phyloP scores from a whole-genome alignment of 768 basidiomycete species.

The Boletus tomentosulus region DNA sequence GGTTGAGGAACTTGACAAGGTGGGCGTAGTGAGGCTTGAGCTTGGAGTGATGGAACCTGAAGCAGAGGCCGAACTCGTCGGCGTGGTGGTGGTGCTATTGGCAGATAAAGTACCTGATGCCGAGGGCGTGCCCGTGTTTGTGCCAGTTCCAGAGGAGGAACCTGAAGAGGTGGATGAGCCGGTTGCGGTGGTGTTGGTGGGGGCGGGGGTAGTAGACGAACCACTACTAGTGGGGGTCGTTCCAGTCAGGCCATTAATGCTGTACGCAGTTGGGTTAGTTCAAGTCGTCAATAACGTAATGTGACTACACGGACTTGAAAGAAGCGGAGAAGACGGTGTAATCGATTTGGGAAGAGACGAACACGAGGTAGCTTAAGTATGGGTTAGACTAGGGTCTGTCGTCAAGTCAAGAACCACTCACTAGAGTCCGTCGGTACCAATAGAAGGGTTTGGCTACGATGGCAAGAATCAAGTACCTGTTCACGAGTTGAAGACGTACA shows the following conservation, averaged over 20 bases:
- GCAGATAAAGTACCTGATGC: conserved; percentile 16
- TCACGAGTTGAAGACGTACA: background rate
- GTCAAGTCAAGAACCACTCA: conserved; percentile 29
- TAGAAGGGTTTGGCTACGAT: conserved; percentile 49
- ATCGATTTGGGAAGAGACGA: conserved; percentile 37
- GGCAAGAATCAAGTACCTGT: background rate
- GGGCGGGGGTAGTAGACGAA: conserved; percentile 13
- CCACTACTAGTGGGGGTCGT: conserved; percentile 29
- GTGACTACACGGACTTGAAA: conserved; percentile 45
- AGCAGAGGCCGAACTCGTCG: conserved; percentile 9
- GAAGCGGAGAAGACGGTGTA: conserved; percentile 48
- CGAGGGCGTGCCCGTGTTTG: conserved; percentile 1
- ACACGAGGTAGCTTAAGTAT: conserved; percentile 53
- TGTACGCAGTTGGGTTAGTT: conserved; percentile 24
- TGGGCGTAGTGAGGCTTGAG: conserved; percentile 27
- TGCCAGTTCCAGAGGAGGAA: conserved; percentile 4
- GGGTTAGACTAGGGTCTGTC: conserved; percentile 2
- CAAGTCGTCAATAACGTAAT: background rate
- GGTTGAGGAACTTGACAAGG: conserved; percentile 33
- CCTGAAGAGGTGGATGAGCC: conserved; percentile 15
- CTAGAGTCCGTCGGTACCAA: conserved; percentile 56
- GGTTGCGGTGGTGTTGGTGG: conserved; percentile 4
- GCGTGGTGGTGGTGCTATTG: background rate
- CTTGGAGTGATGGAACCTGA: conserved; percentile 26
- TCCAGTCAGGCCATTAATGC: conserved; percentile 58